These are phyloP conservation scores for Nitzschia inconspicua DNA, from an alignment of 108 stramenopile species.

Conservation along the genomic window DNA sequence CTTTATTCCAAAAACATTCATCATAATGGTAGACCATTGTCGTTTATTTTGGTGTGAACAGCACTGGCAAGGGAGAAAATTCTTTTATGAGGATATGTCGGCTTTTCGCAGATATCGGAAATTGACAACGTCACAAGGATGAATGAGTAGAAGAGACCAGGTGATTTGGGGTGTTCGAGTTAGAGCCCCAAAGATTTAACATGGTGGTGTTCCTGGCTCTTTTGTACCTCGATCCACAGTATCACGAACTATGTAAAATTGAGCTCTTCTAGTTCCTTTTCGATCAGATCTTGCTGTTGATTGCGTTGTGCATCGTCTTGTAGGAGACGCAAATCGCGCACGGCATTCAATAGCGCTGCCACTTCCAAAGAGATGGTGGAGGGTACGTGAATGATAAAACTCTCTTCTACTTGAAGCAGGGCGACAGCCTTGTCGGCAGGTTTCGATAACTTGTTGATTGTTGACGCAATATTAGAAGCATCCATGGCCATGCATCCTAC, in stretches of 20 bases:
- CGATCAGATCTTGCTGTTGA: slow-evolving; percentile 17
- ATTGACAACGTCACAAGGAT: no score
- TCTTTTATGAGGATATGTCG: no score
- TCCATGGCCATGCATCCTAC: slow-evolving; percentile 37
- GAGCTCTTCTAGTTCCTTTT: slow-evolving; percentile 21
- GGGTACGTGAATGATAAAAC: slow-evolving; percentile 7
- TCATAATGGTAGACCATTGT: no score
- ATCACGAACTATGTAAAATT: background rate
- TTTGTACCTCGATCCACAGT: background rate
- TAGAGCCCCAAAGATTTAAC: no score
- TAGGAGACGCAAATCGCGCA: slow-evolving; percentile 17
- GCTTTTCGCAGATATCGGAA: no score
- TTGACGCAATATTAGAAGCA: slow-evolving; percentile 19
- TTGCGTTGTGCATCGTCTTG: slow-evolving; percentile 8
- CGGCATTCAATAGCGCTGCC: slow-evolving; percentile 6
- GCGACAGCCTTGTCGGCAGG: slow-evolving; percentile 26
- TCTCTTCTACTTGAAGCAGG: slow-evolving; percentile 17
- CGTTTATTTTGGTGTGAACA: no score
- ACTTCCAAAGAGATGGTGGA: slow-evolving; percentile 12
- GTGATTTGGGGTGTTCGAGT: no score
- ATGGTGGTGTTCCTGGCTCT: background rate
- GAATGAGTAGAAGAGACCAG: no score
- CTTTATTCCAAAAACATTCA: no score
- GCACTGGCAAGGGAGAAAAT: no score
- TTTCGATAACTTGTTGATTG: slow-evolving; percentile 6